These are phyloP conservation scores for Fusarium zealandicum DNA, from an alignment of 2,329 filamentous ascomycete species.

Conservation along the genomic window DNA sequence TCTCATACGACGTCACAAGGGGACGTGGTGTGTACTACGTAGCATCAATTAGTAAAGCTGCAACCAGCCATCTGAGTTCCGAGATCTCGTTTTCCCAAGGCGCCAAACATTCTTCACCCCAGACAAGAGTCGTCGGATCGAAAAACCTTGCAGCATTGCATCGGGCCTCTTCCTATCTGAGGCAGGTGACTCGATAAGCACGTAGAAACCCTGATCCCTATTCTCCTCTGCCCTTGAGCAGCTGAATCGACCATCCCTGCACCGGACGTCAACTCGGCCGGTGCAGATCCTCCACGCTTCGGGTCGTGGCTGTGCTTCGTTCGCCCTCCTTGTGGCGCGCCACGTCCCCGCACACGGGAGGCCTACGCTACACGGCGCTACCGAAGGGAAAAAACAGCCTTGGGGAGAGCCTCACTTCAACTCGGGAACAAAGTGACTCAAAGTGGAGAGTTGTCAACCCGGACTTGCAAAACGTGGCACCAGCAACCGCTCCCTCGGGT, in stretches of 20 bases:
- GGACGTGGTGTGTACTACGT: too few relatives aligned
- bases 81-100: too few relatives aligned
- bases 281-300: constrained; percentile 25
- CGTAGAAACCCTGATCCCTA: too few relatives aligned
- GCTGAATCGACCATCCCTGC: constrained; percentile 33
- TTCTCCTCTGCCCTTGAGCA: constrained; percentile 29
- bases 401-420: constrained; percentile 29
- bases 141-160: too few relatives aligned
- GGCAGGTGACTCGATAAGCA: constrained; percentile 7
- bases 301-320: constrained; percentile 27
- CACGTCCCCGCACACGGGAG: constrained; percentile 20
- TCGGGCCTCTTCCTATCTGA: constrained; percentile 4
- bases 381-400: constrained; percentile 6
- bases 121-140: too few relatives aligned
- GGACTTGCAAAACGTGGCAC: constrained; percentile 30
- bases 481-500: constrained; percentile 28
- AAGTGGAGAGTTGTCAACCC: not conserved
- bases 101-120: not conserved
- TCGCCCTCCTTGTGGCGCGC: constrained; percentile 19
- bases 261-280: not conserved
- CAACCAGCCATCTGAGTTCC: too few relatives aligned
- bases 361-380: constrained; percentile 28
- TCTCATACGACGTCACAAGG: too few relatives aligned
- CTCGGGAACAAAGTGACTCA: not conserved
- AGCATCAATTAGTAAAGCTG: too few relatives aligned